Evolutionary conservation across 257 asterid species (phyloP).

Genomic region (Cordia subcordata): DNA sequence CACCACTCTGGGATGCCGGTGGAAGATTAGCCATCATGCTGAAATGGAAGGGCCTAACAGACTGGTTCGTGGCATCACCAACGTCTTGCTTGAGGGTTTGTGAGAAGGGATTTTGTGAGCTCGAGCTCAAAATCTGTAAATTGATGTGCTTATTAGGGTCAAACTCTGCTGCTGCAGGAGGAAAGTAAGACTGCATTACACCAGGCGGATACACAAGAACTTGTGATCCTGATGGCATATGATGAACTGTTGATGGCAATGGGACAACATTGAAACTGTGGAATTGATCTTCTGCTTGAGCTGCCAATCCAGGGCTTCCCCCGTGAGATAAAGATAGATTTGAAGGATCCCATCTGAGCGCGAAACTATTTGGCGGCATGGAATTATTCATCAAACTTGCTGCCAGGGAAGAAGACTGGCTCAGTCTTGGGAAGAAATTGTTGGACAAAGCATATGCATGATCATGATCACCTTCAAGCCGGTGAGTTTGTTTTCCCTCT

Average conservation of each 20-base stretch:
- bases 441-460: conserved; percentile 19
- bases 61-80: not conserved
- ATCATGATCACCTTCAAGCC: conserved; percentile 16
- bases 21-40: conserved; percentile 47
- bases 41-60: conserved; percentile 46
- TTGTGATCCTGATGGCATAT: conserved; percentile 29
- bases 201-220: conserved; percentile 52
- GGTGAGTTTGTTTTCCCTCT: too few species aligned
- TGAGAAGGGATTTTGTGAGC: conserved; percentile 21
- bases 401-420: conserved; percentile 7
- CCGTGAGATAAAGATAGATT: conserved; percentile 47
- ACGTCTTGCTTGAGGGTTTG: not conserved
- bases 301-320: conserved; percentile 27
- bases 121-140: conserved; percentile 34
- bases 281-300: conserved; percentile 37
- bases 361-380: conserved; percentile 22
- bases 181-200: conserved; percentile 43
- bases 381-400: conserved; percentile 18
- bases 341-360: conserved; percentile 68
- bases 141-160: conserved; percentile 32
- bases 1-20: conserved; percentile 35
- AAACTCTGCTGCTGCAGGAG: conserved; percentile 29
- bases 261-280: conserved; percentile 30
- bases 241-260: too few species aligned
- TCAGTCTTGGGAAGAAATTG: conserved; percentile 24